These are phyloP conservation scores for Camellia granthamiana DNA, from an alignment of 148 eudicot genomes.

Conservation along the genomic window DNA sequence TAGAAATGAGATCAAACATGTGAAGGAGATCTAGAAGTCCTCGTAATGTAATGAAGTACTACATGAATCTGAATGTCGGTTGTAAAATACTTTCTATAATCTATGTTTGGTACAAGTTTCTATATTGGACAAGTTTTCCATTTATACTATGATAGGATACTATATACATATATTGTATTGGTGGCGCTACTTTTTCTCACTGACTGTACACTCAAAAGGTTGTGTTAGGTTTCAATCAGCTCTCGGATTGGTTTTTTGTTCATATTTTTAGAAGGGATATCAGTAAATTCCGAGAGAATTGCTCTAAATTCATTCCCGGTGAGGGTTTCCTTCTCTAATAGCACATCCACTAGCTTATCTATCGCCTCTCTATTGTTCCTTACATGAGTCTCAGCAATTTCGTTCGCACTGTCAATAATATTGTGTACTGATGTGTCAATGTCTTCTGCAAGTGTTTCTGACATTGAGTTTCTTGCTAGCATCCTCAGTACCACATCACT, in stretches of 20 bases:
- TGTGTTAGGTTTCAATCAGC: slow-evolving; percentile 51
- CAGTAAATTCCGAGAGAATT: slow-evolving; percentile 56
- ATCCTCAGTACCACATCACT: slow-evolving; percentile 69
- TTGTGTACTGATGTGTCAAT: slow-evolving; percentile 52
- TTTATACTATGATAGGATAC: not conserved
- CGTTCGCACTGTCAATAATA: slow-evolving; percentile 60
- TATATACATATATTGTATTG: not conserved
- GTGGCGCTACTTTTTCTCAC: not conserved
- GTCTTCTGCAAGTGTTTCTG: slow-evolving; percentile 83
- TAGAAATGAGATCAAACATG: not conserved
- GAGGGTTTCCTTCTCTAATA: slow-evolving; percentile 73
- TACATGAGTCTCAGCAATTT: slow-evolving; percentile 57
- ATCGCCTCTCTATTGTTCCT: slow-evolving; percentile 72
- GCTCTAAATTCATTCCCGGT: slow-evolving; percentile 74
- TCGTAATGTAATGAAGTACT: not conserved
- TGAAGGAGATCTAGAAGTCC: not conserved
- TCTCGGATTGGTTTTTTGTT: slow-evolving; percentile 38
- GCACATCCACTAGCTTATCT: slow-evolving; percentile 67
- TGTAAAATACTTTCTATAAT: too few relatives aligned
- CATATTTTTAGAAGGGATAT: slow-evolving; percentile 27
- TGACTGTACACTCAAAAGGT: not conserved
- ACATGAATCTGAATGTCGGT: too few relatives aligned
- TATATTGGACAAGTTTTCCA: too few relatives aligned
- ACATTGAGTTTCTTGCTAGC: slow-evolving; percentile 84
- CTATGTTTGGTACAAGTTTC: too few relatives aligned